A percentile compares a stretch with the other conserved stretches of the same genome.
phyloP scores from a whole-genome alignment of 83 land plant species.

The Isoetes engelmannii region DNA sequence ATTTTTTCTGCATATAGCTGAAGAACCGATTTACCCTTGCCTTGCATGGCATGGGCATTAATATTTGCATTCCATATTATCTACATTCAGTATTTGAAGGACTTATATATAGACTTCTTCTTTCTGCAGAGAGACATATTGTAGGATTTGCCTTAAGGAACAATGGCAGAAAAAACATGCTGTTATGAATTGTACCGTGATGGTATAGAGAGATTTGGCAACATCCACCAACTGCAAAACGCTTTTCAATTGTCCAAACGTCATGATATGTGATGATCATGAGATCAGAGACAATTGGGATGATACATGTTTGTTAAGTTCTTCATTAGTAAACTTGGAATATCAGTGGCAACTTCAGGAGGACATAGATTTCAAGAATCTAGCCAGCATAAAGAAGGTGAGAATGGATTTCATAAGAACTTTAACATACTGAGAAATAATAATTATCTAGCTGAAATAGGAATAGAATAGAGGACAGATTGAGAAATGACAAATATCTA shows the following conservation, averaged over 20 bases:
- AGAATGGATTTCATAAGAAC: too few relatives aligned
- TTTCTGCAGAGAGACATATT: slow-evolving; percentile 23
- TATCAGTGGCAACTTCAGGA: slow-evolving; percentile 43
- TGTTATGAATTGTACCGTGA: slow-evolving; percentile 37
- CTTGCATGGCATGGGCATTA: slow-evolving; percentile 1
- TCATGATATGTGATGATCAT: slow-evolving; percentile 52
- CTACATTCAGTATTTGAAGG: too few relatives aligned
- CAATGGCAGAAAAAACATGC: slow-evolving; percentile 25
- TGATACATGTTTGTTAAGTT: slow-evolving; percentile 30
- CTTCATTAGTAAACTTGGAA: slow-evolving; percentile 30
- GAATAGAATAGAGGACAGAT: too few relatives aligned
- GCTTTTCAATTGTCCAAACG: slow-evolving; percentile 44
- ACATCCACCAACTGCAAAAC: slow-evolving; percentile 41
- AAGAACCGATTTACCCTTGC: background rate
- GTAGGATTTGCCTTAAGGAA: slow-evolving; percentile 14
- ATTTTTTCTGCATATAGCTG: background rate
- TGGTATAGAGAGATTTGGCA: slow-evolving; percentile 48
- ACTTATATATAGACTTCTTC: too few relatives aligned
- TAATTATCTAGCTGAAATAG: too few relatives aligned
- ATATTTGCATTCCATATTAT: slow-evolving; percentile 11
- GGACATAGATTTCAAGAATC: slow-evolving; percentile 34
- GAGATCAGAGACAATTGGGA: slow-evolving; percentile 52
- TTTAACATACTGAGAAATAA: too few relatives aligned
- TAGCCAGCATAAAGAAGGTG: slow-evolving; percentile 34
- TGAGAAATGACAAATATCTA: too few relatives aligned